phyloP scores from a whole-genome alignment of 2,329 filamentous ascomycete genomes.

The Achaetomium macrosporum region DNA sequence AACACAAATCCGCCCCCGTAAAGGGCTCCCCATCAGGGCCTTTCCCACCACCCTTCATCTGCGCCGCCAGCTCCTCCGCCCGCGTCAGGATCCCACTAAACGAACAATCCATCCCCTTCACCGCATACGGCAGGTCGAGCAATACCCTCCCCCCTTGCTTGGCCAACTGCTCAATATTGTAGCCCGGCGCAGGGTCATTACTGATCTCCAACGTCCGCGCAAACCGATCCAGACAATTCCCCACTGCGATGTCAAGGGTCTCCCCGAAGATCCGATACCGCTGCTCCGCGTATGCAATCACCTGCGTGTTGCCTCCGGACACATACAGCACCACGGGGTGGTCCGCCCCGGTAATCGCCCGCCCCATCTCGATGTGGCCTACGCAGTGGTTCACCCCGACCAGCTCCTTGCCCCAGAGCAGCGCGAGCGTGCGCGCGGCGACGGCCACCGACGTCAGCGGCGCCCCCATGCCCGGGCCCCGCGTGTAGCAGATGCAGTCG shows the following conservation, averaged over 20 bases:
- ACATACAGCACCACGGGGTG: conserved; percentile 97
- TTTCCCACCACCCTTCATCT: conserved; percentile 46
- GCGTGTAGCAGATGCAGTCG: conserved; percentile 92
- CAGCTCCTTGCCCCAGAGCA: conserved; percentile 83
- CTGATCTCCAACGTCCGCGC: conserved; percentile 84
- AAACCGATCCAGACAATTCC: conserved; percentile 95
- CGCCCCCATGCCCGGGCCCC: conserved; percentile 93
- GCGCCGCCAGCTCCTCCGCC: conserved; percentile 72
- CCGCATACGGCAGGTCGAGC: conserved; percentile 86
- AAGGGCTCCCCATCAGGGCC: conserved; percentile 51
- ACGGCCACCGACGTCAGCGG: conserved; percentile 83
- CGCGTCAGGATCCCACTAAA: conserved; percentile 87
- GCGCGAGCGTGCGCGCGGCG: conserved; percentile 70
- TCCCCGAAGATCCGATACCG: conserved; percentile 98
- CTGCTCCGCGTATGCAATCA: conserved; percentile 92
- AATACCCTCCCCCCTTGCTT: conserved; percentile 63
- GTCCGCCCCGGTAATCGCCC: conserved; percentile 79
- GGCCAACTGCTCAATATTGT: conserved; percentile 95
- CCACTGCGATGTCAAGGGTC: conserved; percentile 93
- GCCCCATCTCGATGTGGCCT: conserved; percentile 97
- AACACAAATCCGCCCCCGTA: conserved; percentile 82
- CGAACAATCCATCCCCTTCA: conserved; percentile 98
- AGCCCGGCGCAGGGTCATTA: conserved; percentile 94
- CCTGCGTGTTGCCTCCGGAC: conserved; percentile 92
- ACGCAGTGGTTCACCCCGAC: conserved; percentile 98